Conservation (phyloP, 805 yeast genomes). For the Soucietia sequanensis region DNA sequence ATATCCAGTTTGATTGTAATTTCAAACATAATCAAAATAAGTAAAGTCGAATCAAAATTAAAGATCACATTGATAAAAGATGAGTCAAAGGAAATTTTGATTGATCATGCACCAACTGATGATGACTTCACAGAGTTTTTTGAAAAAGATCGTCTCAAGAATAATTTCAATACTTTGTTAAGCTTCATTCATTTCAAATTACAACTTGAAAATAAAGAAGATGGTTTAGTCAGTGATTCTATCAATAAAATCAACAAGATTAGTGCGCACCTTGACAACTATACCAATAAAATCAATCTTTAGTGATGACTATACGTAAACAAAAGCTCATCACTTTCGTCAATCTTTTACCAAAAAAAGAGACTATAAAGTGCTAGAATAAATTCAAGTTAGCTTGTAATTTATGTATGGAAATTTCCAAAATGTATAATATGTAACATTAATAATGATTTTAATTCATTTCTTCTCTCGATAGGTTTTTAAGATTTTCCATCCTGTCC, state of each 20-base stretch:
- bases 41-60: no score
- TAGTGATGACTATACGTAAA: no score
- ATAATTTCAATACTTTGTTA: constrained; percentile 8
- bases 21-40: constrained; percentile 10
- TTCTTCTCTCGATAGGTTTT: neutral
- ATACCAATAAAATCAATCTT: constrained; percentile 9
- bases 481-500: neutral
- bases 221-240: constrained; percentile 9
- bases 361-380: neutral
- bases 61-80: constrained; percentile 1
- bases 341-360: neutral
- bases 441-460: neutral
- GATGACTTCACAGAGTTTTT: constrained; percentile 6
- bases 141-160: constrained; percentile 6
- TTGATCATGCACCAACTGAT: neutral
- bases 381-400: no score
- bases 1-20: constrained; percentile 18
- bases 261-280: constrained; percentile 17
- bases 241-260: constrained; percentile 16
- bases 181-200: constrained; percentile 13
- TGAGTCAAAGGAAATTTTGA: neutral
- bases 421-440: neutral
- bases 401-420: no score
- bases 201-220: constrained; percentile 6
- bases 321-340: no score